Percentiles rank a stretch among this genome's conserved stretches.
Conservation (phyloP, 2,329 filamentous ascomycete genomes). For the Stromatinia cepivora region DNA sequence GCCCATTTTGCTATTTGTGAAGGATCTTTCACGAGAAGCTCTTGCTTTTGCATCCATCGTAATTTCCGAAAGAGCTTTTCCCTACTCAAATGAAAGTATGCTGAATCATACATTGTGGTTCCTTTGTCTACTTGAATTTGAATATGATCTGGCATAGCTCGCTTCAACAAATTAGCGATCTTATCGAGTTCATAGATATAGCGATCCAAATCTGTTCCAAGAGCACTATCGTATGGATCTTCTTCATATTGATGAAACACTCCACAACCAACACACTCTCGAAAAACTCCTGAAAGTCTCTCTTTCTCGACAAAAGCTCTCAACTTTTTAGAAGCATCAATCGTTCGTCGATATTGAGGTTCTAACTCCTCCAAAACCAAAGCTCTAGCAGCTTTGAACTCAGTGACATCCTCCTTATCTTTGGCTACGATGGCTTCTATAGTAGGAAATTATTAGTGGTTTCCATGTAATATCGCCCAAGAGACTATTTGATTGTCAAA, state of each 20-base stretch:
- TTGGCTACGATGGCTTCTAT: conserved; percentile 12
- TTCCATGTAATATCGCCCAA: neutral
- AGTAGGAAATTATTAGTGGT: neutral
- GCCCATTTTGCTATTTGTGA: conserved; percentile 10
- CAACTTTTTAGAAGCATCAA: conserved; percentile 17
- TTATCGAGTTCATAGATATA: conserved; percentile 22
- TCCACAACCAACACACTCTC: conserved; percentile 11
- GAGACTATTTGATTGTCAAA: neutral
- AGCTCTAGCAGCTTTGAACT: conserved; percentile 21
- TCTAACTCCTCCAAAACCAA: conserved; percentile 13
- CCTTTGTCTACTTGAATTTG: conserved; percentile 11
- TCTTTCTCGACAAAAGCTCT: conserved; percentile 20
- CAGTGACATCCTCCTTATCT: conserved; percentile 9
- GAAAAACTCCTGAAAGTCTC: conserved; percentile 5
- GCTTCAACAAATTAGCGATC: conserved; percentile 11
- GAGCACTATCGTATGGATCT: neutral
- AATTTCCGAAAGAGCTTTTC: conserved; percentile 18
- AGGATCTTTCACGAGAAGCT: neutral
- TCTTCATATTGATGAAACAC: conserved; percentile 20
- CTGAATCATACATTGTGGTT: conserved; percentile 19
- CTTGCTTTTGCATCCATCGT: conserved; percentile 21
- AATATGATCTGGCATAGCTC: conserved; percentile 16
- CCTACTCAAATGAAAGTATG: neutral
- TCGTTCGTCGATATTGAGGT: conserved; percentile 21
- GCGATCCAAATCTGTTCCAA: conserved; percentile 15